phyloP scores from a whole-genome alignment of 139 green algal species.

The Gonium pectorale region DNA sequence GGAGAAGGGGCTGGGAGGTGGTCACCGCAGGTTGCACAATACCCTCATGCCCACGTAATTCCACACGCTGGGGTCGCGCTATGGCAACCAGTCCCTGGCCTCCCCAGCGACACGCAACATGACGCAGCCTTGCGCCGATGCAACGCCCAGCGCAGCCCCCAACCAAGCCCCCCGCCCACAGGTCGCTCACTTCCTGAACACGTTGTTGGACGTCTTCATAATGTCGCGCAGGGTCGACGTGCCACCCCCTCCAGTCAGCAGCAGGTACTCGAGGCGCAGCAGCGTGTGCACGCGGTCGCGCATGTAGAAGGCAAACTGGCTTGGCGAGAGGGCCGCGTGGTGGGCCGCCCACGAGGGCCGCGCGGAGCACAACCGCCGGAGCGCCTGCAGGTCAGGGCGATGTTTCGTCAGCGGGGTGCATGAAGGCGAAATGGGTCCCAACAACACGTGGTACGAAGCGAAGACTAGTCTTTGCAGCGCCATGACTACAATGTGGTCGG shows the following conservation, averaged over 20 bases:
- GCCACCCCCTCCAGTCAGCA: conserved; percentile 40
- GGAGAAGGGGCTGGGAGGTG: too few relatives aligned
- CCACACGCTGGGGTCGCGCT: not conserved
- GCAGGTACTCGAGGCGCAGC: conserved; percentile 66
- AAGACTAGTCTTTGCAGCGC: too few relatives aligned
- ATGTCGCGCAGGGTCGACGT: conserved; percentile 51
- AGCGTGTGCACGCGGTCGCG: conserved; percentile 56
- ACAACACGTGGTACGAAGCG: too few relatives aligned
- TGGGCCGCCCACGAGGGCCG: conserved; percentile 53
- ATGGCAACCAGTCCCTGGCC: not conserved
- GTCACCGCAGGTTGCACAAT: not conserved
- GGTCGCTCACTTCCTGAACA: conserved; percentile 51
- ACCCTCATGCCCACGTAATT: too few relatives aligned
- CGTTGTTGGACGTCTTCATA: conserved; percentile 64
- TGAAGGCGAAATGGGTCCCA: too few relatives aligned
- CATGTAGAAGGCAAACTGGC: conserved; percentile 62
- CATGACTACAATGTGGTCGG: too few relatives aligned
- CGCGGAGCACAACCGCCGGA: conserved; percentile 58
- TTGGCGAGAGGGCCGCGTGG: conserved; percentile 53
- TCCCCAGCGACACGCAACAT: not conserved
- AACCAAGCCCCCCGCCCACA: not conserved
- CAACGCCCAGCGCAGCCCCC: not conserved
- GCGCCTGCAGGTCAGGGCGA: too few relatives aligned
- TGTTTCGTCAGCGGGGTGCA: too few relatives aligned
- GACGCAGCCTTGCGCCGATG: not conserved